Percentiles rank a stretch among this genome's conserved stretches.
These are phyloP conservation scores for Haematococcus sp. DNA, from an alignment of 139 green algal genomes.

Conservation along the genomic window DNA sequence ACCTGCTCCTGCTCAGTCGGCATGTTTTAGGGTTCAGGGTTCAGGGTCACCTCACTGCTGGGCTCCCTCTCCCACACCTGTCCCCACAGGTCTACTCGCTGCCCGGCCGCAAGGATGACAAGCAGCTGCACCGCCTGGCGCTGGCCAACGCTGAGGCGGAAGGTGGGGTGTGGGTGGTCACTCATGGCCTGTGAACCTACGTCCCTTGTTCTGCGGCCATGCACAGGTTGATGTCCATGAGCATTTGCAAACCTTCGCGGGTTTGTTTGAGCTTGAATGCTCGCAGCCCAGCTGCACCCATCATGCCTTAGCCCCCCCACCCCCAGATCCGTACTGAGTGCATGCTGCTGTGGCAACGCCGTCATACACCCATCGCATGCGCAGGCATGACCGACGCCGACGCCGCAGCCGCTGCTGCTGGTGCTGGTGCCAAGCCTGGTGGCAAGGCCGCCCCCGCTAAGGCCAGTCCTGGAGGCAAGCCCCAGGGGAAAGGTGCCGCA, in stretches of 20 bases:
- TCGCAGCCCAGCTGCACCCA: neutral
- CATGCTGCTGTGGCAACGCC: neutral
- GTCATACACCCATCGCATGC: neutral
- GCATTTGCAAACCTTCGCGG: neutral
- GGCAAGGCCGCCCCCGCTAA: neutral
- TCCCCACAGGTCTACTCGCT: conserved; percentile 15
- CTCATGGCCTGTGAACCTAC: neutral
- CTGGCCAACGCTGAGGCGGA: conserved; percentile 28
- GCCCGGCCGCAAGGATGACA: conserved; percentile 34
- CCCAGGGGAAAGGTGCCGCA: neutral
- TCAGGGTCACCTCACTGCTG: no score
- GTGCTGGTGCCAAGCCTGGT: neutral
- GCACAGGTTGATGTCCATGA: neutral
- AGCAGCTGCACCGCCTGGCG: conserved; percentile 35
- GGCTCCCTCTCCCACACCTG: no score
- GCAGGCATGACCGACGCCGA: conserved; percentile 4
- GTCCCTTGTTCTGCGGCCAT: neutral
- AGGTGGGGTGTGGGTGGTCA: neutral
- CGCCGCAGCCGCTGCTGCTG: conserved; percentile 6
- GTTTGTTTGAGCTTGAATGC: neutral
- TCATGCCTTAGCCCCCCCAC: neutral
- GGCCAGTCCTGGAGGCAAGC: neutral
- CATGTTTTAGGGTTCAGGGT: no score
- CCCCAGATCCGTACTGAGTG: neutral
- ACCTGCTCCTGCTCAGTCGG: no score